Conservation (phyloP, 345 rosid genomes). For the Hibiscus syriacus region DNA sequence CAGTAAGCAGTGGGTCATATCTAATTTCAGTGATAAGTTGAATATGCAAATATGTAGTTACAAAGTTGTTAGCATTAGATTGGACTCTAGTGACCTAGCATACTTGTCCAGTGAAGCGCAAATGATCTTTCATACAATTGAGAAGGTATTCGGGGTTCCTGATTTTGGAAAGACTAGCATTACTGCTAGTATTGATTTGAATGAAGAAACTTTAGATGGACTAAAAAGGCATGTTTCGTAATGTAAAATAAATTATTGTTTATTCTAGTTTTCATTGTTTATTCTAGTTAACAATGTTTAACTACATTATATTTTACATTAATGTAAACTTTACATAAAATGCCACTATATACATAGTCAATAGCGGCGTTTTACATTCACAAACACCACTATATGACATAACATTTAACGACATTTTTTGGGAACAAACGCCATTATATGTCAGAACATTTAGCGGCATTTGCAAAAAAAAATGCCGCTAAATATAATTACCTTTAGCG, state of each 20-base stretch:
- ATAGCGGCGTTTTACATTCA: too few species aligned
- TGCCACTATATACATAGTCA: too few species aligned
- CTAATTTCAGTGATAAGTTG: conserved; percentile 14
- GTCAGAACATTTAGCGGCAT: too few species aligned
- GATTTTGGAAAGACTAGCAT: conserved; percentile 72
- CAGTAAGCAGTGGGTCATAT: not conserved
- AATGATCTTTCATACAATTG: conserved; percentile 52
- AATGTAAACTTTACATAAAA: too few species aligned
- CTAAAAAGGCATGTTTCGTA: conserved; percentile 77
- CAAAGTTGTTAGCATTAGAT: conserved; percentile 77
- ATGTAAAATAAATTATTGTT: conserved; percentile 2
- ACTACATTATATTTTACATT: too few species aligned
- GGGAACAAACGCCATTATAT: too few species aligned
- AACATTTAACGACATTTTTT: too few species aligned
- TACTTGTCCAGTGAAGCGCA: conserved; percentile 69
- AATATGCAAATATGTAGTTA: conserved; percentile 44
- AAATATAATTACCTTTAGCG: too few species aligned
- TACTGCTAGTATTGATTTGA: conserved; percentile 92
- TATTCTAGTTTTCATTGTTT: too few species aligned
- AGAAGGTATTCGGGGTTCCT: conserved; percentile 59
- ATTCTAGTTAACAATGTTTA: too few species aligned
- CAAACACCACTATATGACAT: too few species aligned
- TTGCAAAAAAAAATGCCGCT: too few species aligned
- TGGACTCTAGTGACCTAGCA: conserved; percentile 97
- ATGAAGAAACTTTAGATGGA: conserved; percentile 94